These are phyloP conservation scores for Echites panduratus DNA, from an alignment of 257 asterid genomes.

Conservation along the genomic window DNA sequence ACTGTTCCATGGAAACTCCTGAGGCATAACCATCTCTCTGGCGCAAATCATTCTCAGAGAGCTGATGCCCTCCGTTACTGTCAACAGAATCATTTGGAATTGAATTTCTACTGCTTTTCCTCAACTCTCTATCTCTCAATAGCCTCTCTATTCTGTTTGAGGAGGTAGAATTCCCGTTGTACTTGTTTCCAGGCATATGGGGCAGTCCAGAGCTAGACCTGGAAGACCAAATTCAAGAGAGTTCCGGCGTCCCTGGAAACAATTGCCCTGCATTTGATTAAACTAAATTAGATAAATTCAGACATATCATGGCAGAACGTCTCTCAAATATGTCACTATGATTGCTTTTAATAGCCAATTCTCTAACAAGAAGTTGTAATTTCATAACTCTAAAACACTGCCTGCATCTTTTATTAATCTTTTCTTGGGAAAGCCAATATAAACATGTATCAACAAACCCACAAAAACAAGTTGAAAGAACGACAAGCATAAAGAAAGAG, in stretches of 20 bases:
- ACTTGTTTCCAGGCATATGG: conserved; percentile 76
- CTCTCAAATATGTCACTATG: conserved; percentile 17
- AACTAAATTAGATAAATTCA: conserved; percentile 22
- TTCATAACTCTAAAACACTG: conserved; percentile 12
- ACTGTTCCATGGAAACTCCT: conserved; percentile 47
- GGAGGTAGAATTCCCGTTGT: conserved; percentile 37
- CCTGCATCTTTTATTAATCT: neutral
- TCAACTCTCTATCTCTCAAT: conserved; percentile 59
- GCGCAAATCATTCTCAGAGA: conserved; percentile 36
- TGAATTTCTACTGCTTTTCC: conserved; percentile 43
- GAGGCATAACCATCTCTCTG: conserved; percentile 25
- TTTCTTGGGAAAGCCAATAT: neutral
- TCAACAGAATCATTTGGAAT: conserved; percentile 40
- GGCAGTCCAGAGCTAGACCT: conserved; percentile 30
- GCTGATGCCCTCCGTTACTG: conserved; percentile 34
- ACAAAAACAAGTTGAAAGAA: conserved; percentile 14
- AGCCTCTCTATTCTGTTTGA: conserved; percentile 56
- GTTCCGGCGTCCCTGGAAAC: conserved; percentile 34
- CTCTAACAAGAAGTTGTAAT: conserved; percentile 4
- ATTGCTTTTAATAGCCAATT: conserved; percentile 19
- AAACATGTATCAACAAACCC: conserved; percentile 9
- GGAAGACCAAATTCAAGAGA: conserved; percentile 30
- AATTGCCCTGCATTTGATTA: conserved; percentile 52
- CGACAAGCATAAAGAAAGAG: conserved; percentile 28
- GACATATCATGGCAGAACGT: conserved; percentile 22